Conservation (phyloP, 192 early-diverging fungal genomes). For the Linnemannia elongata region DNA sequence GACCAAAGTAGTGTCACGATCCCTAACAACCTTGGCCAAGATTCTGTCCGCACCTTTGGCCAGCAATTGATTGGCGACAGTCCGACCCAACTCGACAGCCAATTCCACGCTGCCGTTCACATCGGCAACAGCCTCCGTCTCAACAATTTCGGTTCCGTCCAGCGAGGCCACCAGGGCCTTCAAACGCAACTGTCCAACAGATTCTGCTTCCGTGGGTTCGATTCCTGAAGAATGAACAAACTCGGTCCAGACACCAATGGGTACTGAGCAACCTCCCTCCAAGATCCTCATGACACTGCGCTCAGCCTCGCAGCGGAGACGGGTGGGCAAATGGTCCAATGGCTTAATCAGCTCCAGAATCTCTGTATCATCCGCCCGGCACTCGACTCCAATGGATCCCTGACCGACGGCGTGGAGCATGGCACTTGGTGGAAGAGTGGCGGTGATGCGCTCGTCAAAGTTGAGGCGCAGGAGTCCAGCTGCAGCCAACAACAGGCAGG, state of each 20-base stretch:
- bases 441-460: conserved; percentile 76
- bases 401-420: conserved; percentile 94
- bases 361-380: conserved; percentile 72
- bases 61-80: conserved; percentile 58
- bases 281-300: conserved; percentile 88
- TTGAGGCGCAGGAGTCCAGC: conserved; percentile 87
- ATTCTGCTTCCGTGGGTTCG: conserved; percentile 5
- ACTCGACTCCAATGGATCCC: conserved; percentile 91
- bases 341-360: conserved; percentile 65
- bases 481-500: conserved; percentile 87
- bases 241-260: conserved; percentile 85
- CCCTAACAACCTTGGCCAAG: conserved; percentile 43
- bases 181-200: conserved; percentile 61
- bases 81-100: conserved; percentile 57
- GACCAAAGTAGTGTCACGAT: conserved; percentile 29
- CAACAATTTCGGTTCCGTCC: conserved; percentile 78
- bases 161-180: conserved; percentile 79
- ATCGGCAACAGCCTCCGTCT: conserved; percentile 59
- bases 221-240: conserved; percentile 58
- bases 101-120: conserved; percentile 45
- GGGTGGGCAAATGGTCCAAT: conserved; percentile 76
- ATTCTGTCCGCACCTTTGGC: conserved; percentile 58
- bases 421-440: conserved; percentile 68
- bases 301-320: conserved; percentile 82
- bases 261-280: conserved; percentile 97